Percentiles rank a stretch among this genome's conserved stretches.
Conservation (phyloP, 139 green algal species). For the Dunaliella primolecta region DNA sequence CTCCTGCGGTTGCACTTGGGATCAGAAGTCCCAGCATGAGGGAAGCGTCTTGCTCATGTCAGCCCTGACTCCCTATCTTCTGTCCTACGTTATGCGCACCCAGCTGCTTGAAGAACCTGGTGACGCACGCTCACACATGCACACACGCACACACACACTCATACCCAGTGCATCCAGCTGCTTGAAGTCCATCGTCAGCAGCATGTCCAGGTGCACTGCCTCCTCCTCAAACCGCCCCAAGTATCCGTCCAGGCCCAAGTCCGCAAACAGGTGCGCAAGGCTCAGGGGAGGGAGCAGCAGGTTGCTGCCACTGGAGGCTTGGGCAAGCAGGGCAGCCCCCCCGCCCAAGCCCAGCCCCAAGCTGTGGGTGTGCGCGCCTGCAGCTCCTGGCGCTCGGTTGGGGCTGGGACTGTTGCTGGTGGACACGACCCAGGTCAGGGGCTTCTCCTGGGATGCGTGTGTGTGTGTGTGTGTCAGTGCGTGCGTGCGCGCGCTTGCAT, state of each 20-base stretch:
- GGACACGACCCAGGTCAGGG: background rate
- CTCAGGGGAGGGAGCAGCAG: background rate
- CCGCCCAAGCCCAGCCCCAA: background rate
- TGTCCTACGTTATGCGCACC: too few species aligned
- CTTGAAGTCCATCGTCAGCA: constrained; percentile 20
- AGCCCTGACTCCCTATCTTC: too few species aligned
- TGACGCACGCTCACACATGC: background rate
- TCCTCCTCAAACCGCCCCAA: constrained; percentile 17
- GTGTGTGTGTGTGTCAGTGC: background rate
- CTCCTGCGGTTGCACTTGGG: too few species aligned
- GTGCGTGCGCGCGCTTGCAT: background rate
- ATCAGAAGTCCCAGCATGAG: too few species aligned
- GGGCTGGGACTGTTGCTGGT: background rate
- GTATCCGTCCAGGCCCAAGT: constrained; percentile 30
- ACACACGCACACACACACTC: background rate
- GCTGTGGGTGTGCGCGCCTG: background rate
- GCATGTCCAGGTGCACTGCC: constrained; percentile 32
- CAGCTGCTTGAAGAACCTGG: too few species aligned
- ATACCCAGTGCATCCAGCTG: constrained; percentile 27
- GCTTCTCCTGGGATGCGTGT: background rate
- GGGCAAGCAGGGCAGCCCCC: background rate
- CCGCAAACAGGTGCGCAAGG: constrained; percentile 7
- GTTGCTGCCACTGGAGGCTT: background rate
- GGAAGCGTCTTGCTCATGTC: too few species aligned
- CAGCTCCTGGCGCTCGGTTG: background rate